Conservation (phyloP, 2,329 filamentous ascomycete genomes). For the Gaeumannomyces sp. region DNA sequence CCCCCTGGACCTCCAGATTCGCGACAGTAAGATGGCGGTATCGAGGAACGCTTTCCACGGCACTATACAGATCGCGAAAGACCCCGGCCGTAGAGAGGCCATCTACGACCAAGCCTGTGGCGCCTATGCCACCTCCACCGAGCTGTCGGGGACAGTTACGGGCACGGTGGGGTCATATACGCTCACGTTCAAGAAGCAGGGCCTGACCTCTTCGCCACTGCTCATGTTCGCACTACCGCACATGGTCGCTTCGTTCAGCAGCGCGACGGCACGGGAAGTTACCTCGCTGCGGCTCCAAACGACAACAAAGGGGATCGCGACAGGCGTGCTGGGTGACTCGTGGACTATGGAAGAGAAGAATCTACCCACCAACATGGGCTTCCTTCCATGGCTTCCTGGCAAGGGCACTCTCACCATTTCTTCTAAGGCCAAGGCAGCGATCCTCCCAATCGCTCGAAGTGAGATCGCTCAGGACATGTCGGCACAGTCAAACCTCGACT, state of each 20-base stretch:
- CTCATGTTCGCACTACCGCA: slow-evolving; percentile 88
- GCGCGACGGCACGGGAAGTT: slow-evolving; percentile 41
- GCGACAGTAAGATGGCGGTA: slow-evolving; percentile 60
- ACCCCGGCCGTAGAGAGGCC: slow-evolving; percentile 57
- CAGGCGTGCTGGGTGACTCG: slow-evolving; percentile 60
- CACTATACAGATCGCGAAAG: slow-evolving; percentile 76
- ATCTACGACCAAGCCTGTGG: slow-evolving; percentile 72
- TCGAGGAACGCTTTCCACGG: slow-evolving; percentile 67
- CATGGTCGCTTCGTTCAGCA: slow-evolving; percentile 70
- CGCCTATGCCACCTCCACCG: slow-evolving; percentile 61
- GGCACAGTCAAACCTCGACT: slow-evolving; percentile 68
- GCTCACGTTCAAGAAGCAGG: slow-evolving; percentile 67
- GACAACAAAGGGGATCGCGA: slow-evolving; percentile 77
- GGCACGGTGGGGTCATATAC: slow-evolving; percentile 63
- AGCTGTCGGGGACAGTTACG: slow-evolving; percentile 55
- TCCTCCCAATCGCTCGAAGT: slow-evolving; percentile 56
- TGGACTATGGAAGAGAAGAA: slow-evolving; percentile 73
- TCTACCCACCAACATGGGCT: slow-evolving; percentile 69
- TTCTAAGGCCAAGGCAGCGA: slow-evolving; percentile 43
- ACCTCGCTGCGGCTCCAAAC: slow-evolving; percentile 61
- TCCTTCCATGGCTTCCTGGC: slow-evolving; percentile 67
- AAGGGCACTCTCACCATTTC: slow-evolving; percentile 33
- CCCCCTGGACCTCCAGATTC: slow-evolving; percentile 60
- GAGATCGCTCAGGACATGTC: slow-evolving; percentile 74
- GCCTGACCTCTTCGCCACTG: slow-evolving; percentile 52